Evolutionary conservation across 495 filamentous ascomycete genomes (phyloP), one percentile per base, ranked within the genome.

Genomic region (Penicillium macrosclerotiorum): DNA sequence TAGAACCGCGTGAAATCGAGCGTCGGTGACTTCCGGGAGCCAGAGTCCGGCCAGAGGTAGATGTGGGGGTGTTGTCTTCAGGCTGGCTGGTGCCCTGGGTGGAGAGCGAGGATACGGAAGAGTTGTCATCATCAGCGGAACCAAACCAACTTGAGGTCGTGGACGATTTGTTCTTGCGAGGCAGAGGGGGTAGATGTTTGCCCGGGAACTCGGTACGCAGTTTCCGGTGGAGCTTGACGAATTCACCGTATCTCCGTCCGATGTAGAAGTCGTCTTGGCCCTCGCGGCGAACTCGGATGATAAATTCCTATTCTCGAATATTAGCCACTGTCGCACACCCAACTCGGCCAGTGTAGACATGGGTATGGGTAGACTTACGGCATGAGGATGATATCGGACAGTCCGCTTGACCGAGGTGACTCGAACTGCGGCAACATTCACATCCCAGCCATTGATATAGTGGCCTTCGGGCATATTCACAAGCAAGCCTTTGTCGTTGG

Each of bases 351-450:
- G n/a, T n/a, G n/a, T n/a, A n/a, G n/a, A n/a, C n/a, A n/a, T n/a
- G n/a, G 3, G 12, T 1, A 22, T 19, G 8, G 11, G 18, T 36
- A 2, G 16, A 53, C 84, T 64, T 72, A 95, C 90, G 42, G 93
- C 89, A 74, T 98, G 94, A 57, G 88, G 85, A 64, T 96, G 94
- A 55, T 92, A 82, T 37, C 93, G 74, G 23, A 97, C 80, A 26
- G 91, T 95, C 59, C 90, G 82, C 76, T 92, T 93, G 26, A 89
- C 73, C 16, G 78, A 82, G 4, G 79, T 86, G 2, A 87, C 85
- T 36, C 91, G 79, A 35, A 98, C 93, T 19, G 85, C 89, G 13
- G 90, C 91, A 41, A 98, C 86, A 69, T 98, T 98, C 48, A 97
- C 82, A 65, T 96, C 91, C 93, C 93, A 97, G 6, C 89, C 90